Base-by-base conservation (phyloP, 768 basidiomycete species). In the Xerocomus potaroensis region DNA sequence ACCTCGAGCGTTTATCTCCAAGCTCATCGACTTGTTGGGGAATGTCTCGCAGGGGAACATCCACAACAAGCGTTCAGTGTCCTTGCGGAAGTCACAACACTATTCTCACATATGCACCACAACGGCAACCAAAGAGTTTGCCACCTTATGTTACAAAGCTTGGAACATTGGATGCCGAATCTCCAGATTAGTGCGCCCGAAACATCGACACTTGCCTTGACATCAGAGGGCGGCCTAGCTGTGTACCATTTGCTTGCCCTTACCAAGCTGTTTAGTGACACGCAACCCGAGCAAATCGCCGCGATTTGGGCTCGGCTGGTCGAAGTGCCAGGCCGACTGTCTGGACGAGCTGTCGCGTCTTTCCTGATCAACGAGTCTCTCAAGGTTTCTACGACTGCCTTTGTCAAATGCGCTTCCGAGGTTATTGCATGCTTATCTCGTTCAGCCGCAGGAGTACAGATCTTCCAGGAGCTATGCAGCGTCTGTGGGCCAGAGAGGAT, bases 341-440 rank as follows among this genome's bases (percentile, higher is more conserved):
- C 92, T 50, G 87, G 87, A 2, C 85, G 83, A 44, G 87, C 89
- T 3, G 73, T 91, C 14, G 74, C 88, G 40, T 78, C 84, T 24
- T 97, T 91, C 65, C 72, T 97, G 3, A 72, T 95, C 29, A 90
- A 92, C 54, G 91, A 95, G 57, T 87, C 90, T 1, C 82, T 86
- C 53, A 87, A 86, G 63, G 83, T 93, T 34, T 84, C 87, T 31
- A 91, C 81, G 53, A 74, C 77, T 5, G 77, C 81, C 14, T 94
- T 90, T 65, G 78, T 95, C 48, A 73, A 72, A 35, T 88, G 88
- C 57, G 87, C 88, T 1, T 80, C 86, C 35, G 84, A 84, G 53
- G 80, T 94, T 43, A 78, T 95, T 18, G 85, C 91, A 0, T 92
- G 83, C 55, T 74, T 97, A 7, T 89, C 88, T 43, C 84, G 87